Evolutionary conservation across 768 basidiomycete genomes (phyloP), one percentile per base, ranked within the genome.

Genomic region (Phanerochaete sordida): DNA sequence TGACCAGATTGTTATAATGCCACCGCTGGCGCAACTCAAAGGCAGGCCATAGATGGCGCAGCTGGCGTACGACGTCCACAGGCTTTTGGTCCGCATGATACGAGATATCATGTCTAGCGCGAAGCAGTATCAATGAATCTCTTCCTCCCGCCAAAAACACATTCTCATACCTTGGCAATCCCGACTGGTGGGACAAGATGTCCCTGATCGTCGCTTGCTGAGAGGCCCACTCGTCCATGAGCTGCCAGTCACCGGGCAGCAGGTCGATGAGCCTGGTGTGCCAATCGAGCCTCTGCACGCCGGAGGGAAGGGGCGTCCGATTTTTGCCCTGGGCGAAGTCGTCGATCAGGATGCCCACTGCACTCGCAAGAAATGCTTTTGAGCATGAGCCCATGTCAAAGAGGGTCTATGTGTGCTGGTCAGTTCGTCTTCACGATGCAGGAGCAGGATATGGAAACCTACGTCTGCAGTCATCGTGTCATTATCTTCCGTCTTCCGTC

Each of bases 211-310:
- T 75, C 0, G 74, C 74, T 55, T 68, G 72, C 54, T 71, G 62
- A 15, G 66, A 74, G 0, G 78, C 76, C 72, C 74, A 77, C 19
- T 71, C 62, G 61, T 82, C 78, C 64, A 70, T 69, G 19, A 80
- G 71, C 57, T 64, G 52, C 79, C 81, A 82, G 24, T 76, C 71
- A 16, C 60, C 72, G 0, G 77, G 78, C 1, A 81, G 67, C 6
- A 80, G 15, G 43, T 77, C 75, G 26, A 48, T 46, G n/a, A 73
- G 46, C 47, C 68, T 69, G 2, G 73, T 70, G 24, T 69, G 54
- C 72, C 70, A 74, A 51, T 63, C 63, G 51, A 75, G 57, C 39
- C 33, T 35, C 0, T 47, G 26, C 0, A 72, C 31, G 1, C 63
- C 63, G 1, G 60, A 12, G 2, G 68, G 71, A 2, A 73, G 65